Evolutionary conservation across 2,329 filamentous ascomycete species (phyloP).

Genomic region (Fusarium coicis): DNA sequence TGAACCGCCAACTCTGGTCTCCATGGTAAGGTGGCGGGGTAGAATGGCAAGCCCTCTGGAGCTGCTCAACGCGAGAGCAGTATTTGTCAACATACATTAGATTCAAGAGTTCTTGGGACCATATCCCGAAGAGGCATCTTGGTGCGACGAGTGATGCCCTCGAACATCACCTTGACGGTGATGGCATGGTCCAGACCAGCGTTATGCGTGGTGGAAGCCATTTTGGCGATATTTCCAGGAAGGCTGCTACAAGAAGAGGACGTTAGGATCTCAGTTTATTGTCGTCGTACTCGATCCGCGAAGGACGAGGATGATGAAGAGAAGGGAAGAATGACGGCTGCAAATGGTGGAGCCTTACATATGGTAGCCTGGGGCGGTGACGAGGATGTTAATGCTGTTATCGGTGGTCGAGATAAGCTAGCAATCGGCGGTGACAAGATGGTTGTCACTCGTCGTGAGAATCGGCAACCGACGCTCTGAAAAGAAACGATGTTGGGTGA

Average conservation of each 20-base stretch:
- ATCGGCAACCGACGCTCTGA: not conserved
- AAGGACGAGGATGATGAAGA: constrained; percentile 33
- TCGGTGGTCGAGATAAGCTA: constrained; percentile 39
- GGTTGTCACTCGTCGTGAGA: constrained; percentile 37
- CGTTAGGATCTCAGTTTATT: not conserved
- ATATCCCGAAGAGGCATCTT: constrained; percentile 92
- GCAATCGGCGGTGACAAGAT: constrained; percentile 41
- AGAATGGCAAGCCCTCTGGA: not conserved
- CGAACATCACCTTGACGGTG: constrained; percentile 84
- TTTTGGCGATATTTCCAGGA: constrained; percentile 26
- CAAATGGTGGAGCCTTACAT: constrained; percentile 41
- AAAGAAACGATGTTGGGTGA: constrained; percentile 1
- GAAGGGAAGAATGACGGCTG: constrained; percentile 31
- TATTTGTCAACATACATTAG: constrained; percentile 75
- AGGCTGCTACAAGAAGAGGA: not conserved
- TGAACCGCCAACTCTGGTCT: not conserved
- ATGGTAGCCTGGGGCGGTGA: constrained; percentile 40
- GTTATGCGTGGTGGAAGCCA: constrained; percentile 43
- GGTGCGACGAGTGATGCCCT: constrained; percentile 81
- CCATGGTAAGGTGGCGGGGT: not conserved
- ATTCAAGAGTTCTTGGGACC: constrained; percentile 76
- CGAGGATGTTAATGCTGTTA: constrained; percentile 38
- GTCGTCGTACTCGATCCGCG: constrained; percentile 13
- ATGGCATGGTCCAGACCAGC: constrained; percentile 59
- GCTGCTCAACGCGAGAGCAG: not conserved